These are phyloP conservation scores for Aspergillus sparsus DNA, from an alignment of 495 filamentous ascomycete genomes.

Conservation along the genomic window DNA sequence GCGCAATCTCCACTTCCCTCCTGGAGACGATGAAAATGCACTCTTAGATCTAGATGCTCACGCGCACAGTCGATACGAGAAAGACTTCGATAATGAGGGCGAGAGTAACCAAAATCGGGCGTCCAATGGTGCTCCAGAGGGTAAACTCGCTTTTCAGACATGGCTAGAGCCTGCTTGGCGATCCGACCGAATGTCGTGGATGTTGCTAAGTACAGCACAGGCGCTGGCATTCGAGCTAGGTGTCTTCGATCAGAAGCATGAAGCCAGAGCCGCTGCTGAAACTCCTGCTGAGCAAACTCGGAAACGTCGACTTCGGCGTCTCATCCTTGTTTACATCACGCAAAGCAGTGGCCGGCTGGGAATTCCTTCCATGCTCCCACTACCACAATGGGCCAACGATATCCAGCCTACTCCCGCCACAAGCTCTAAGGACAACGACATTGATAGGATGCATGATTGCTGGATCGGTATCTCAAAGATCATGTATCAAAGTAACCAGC, in stretches of 20 bases:
- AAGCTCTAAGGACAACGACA: conserved; percentile 33
- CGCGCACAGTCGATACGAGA: conserved; percentile 35
- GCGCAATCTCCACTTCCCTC: conserved; percentile 90
- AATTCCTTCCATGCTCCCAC: conserved; percentile 89
- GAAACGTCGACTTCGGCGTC: conserved; percentile 76
- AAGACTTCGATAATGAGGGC: conserved; percentile 40
- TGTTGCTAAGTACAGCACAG: conserved; percentile 88
- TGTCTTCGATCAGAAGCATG: conserved; percentile 84
- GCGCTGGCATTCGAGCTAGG: conserved; percentile 90
- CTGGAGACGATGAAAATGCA: conserved; percentile 73
- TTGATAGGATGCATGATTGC: conserved; percentile 73
- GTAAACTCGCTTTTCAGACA: conserved; percentile 72
- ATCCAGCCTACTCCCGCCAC: conserved; percentile 35
- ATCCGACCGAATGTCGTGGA: conserved; percentile 98
- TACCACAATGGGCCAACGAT: conserved; percentile 55
- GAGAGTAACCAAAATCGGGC: conserved; percentile 32
- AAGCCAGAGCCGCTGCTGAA: conserved; percentile 50
- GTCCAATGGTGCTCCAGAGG: conserved; percentile 55
- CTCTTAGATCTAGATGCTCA: conserved; percentile 54
- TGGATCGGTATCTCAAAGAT: conserved; percentile 90
- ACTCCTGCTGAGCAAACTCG: conserved; percentile 65
- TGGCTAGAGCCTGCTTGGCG: conserved; percentile 97
- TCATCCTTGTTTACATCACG: conserved; percentile 85
- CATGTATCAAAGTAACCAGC: conserved; percentile 84
- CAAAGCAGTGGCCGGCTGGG: conserved; percentile 90